Base-by-base conservation (phyloP, 73 alveolate genomes). In the Paramecium tetraurelia region DNA sequence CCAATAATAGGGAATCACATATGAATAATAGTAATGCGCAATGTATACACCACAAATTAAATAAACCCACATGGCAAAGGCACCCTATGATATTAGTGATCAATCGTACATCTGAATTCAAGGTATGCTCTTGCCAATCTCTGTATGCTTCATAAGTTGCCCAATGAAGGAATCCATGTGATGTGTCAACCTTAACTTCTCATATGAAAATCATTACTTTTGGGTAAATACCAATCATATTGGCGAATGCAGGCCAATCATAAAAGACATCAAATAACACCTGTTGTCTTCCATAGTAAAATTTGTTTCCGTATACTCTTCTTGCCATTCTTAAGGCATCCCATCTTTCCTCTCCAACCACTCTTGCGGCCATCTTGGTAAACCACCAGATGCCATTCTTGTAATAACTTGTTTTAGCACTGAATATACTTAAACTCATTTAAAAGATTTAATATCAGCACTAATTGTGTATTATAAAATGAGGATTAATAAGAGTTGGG, bases 301-400 rank as follows among this genome's bases (percentile, higher is more conserved):
- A 44, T 44, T 83, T 89, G 85, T 70, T 89, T 31, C 50, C 89
- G 59, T 43, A 71, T 22, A 59, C 58, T 89, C 94, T 69, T 89
- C 94, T 69, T 20, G 90, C 58, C 24, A 89, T 22, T 89, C 94
- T 89, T 21, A 89, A 44, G 8, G 92, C 92, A 44, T 89, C 94
- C 75, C 87, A 89, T 46, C 92, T 89, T 33, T 89, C 89, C 48
- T 89, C 94, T 40, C 94, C 94, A 69, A 89, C 92, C 3, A 83
- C 92, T 72, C 87, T 89, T 22, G 86, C 87, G 11, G 75, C 70
- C 92, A 89, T 89, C 16, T 89, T 89, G 11, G 94, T 89, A 43
- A 71, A 89, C 94, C 94, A 89, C 94, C 94, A 89, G 16, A 89
- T 69, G 77, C 94, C 94, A 71, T 89, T 89, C 59, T 89, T 89